A percentile compares a stretch with the other conserved stretches of the same genome.
These are phyloP conservation scores for Euphorbia corollata DNA, from an alignment of 441 rosid genomes.

Conservation along the genomic window DNA sequence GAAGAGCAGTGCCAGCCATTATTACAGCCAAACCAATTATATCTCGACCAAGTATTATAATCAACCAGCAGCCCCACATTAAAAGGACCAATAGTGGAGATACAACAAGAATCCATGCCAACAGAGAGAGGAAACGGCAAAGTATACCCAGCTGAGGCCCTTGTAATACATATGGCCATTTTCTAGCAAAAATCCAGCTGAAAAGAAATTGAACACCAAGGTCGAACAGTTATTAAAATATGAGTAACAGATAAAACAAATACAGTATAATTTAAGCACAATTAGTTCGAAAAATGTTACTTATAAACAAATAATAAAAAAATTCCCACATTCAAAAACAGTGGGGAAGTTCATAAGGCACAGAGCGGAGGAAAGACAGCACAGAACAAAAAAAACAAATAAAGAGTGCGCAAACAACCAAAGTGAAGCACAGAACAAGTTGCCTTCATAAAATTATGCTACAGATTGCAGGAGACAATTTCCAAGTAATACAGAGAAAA, in stretches of 20 bases:
- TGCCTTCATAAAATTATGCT: background rate
- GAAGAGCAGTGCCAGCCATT: constrained; percentile 97
- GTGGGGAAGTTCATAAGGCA: no score
- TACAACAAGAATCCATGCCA: constrained; percentile 74
- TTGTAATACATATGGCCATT: constrained; percentile 85
- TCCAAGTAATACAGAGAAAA: background rate
- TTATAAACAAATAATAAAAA: background rate
- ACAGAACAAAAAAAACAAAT: background rate
- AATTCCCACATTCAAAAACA: background rate
- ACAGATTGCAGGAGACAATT: background rate
- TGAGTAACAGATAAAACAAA: background rate
- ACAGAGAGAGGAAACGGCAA: constrained; percentile 64
- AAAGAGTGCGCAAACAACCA: background rate
- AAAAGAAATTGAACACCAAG: constrained; percentile 23
- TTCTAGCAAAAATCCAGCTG: constrained; percentile 99
- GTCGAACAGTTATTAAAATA: background rate
- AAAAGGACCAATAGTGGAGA: constrained; percentile 84
- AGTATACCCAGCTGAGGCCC: constrained; percentile 82
- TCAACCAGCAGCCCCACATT: constrained; percentile 87
- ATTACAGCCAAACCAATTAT: constrained; percentile 92
- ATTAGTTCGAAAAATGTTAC: background rate
- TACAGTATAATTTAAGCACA: background rate
- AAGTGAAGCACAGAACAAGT: background rate
- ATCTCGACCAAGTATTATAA: constrained; percentile 68
- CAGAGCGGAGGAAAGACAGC: background rate